Conservation (phyloP, 805 yeast genomes). For the Helenozyma rhizophorensis region DNA sequence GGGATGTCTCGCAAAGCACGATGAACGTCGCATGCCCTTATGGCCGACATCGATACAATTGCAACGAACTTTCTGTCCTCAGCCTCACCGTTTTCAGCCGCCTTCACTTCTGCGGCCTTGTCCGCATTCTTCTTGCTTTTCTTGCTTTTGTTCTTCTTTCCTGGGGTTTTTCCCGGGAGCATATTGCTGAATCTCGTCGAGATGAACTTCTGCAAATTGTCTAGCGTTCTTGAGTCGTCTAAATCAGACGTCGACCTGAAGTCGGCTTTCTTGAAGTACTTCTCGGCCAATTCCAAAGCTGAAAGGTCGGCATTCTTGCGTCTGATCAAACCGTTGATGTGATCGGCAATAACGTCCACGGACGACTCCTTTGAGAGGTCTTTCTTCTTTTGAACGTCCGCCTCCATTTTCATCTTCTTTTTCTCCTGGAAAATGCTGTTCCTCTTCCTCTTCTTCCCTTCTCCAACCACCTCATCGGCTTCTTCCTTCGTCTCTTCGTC, state of each 20-base stretch:
- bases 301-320: constrained; percentile 62
- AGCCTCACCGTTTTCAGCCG: constrained; percentile 3
- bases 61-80: constrained; percentile 43
- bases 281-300: constrained; percentile 68
- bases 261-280: constrained; percentile 51
- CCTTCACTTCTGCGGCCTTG: constrained; percentile 13
- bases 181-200: constrained; percentile 44
- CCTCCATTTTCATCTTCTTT: constrained; percentile 64
- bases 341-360: constrained; percentile 63
- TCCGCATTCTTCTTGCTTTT: constrained; percentile 25
- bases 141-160: constrained; percentile 25
- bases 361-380: constrained; percentile 46
- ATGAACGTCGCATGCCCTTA: constrained; percentile 82
- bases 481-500: constrained; percentile 13
- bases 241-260: constrained; percentile 62
- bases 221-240: constrained; percentile 46
- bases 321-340: constrained; percentile 57
- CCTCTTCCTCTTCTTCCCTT: constrained; percentile 21
- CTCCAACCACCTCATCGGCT: constrained; percentile 8
- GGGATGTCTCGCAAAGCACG: constrained; percentile 50
- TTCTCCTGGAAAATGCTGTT: constrained; percentile 52
- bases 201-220: constrained; percentile 53
- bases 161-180: constrained; percentile 31
- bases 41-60: constrained; percentile 67
- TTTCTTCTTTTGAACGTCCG: constrained; percentile 56